Percentiles rank a stretch among this genome's conserved stretches.
Evolutionary conservation across 805 yeast genomes (phyloP).

Genomic region (Candida schatavii): DNA sequence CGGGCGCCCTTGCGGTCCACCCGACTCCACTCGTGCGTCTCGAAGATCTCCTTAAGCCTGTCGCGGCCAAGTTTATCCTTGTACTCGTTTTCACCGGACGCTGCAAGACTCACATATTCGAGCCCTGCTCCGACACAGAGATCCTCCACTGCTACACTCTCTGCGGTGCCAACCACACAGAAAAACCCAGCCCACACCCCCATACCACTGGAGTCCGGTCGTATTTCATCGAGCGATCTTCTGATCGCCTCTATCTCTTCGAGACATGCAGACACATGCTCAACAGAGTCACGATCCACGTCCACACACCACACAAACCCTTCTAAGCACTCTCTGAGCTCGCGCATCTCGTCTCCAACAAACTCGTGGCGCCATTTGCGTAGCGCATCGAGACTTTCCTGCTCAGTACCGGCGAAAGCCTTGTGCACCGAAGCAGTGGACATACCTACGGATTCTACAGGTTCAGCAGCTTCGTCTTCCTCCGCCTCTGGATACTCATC

Average conservation of each 20-base stretch:
- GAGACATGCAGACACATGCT: slow-evolving; percentile 12
- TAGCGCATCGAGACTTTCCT: slow-evolving; percentile 16
- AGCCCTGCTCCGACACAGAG: slow-evolving; percentile 34
- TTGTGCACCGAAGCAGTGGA: background rate
- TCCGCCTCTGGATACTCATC: slow-evolving; percentile 34
- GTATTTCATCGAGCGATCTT: slow-evolving; percentile 7
- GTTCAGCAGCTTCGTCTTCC: background rate
- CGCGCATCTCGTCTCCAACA: slow-evolving; percentile 31
- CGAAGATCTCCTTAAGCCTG: slow-evolving; percentile 45
- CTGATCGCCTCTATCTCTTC: slow-evolving; percentile 5
- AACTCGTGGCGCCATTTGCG: slow-evolving; percentile 42
- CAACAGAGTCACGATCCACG: slow-evolving; percentile 11
- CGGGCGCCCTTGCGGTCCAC: slow-evolving; percentile 10
- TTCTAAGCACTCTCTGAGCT: slow-evolving; percentile 44
- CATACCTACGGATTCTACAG: no score
- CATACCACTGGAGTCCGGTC: background rate
- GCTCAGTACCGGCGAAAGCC: slow-evolving; percentile 1
- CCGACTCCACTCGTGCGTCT: slow-evolving; percentile 47
- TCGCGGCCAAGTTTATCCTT: slow-evolving; percentile 42
- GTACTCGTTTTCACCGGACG: slow-evolving; percentile 38
- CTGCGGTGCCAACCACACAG: slow-evolving; percentile 30
- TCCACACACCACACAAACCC: slow-evolving; percentile 45
- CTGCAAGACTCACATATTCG: slow-evolving; percentile 38
- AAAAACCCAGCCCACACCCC: slow-evolving; percentile 26
- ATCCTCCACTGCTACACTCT: slow-evolving; percentile 36